phyloP scores from a whole-genome alignment of 257 asterid genomes.

The Primulina huaijiensis region DNA sequence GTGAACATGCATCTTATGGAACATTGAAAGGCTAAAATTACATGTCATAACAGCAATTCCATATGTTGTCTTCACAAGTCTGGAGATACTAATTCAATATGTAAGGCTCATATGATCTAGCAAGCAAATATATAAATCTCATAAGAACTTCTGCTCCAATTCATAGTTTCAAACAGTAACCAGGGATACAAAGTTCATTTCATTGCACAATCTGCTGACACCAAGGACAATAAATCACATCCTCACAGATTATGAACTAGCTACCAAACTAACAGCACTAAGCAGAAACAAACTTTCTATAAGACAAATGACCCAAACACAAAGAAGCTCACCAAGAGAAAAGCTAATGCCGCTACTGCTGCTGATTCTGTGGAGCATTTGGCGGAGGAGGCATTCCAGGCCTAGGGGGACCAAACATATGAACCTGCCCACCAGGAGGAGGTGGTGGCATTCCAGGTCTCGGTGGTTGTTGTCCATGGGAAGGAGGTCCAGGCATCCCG shows the following conservation, averaged over 20 bases:
- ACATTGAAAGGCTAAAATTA: not conserved
- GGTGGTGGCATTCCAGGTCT: conserved; percentile 79
- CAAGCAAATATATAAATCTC: too few relatives aligned
- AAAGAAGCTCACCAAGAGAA: conserved; percentile 22
- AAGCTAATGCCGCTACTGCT: conserved; percentile 29
- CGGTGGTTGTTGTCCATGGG: conserved; percentile 57
- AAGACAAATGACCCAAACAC: not conserved
- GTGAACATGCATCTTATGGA: not conserved
- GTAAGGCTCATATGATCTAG: not conserved
- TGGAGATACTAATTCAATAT: too few relatives aligned
- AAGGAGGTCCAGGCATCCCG: conserved; percentile 76
- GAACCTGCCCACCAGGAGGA: conserved; percentile 65
- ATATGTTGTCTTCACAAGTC: too few relatives aligned
- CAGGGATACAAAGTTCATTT: not conserved
- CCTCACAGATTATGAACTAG: not conserved
- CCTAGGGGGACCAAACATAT: conserved; percentile 71
- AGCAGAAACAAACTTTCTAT: not conserved
- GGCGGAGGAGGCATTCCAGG: conserved; percentile 96
- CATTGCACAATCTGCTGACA: not conserved
- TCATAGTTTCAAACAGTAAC: not conserved
- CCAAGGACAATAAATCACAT: not conserved
- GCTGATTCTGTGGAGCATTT: conserved; percentile 67
- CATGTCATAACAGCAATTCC: too few relatives aligned
- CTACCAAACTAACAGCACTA: too few relatives aligned
- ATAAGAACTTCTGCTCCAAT: not conserved